A percentile compares a stretch with the other conserved stretches of the same genome.
Conservation (phyloP, 2,329 filamentous ascomycete species). For the Aspergillus pseudoviridinutans region DNA sequence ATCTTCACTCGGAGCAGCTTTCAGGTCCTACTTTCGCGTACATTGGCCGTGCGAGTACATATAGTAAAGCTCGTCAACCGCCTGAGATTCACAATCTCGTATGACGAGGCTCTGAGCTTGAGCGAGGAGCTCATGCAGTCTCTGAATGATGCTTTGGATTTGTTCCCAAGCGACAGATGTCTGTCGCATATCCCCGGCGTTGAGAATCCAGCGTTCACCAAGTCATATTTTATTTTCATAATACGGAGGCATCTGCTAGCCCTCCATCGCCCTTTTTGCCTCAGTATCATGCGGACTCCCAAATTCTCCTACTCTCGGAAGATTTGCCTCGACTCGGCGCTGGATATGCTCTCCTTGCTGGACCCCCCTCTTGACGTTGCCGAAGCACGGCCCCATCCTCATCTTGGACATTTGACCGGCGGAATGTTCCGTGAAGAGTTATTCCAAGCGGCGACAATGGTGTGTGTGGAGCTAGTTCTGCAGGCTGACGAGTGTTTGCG, state of each 20-base stretch:
- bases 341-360: constrained; percentile 33
- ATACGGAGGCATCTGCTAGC: constrained; percentile 54
- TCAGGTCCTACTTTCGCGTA: constrained; percentile 24
- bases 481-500: constrained; percentile 24
- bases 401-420: constrained; percentile 28
- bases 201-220: constrained; percentile 23
- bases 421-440: constrained; percentile 36
- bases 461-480: constrained; percentile 31
- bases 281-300: constrained; percentile 29
- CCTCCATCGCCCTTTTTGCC: constrained; percentile 46
- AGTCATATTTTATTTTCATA: constrained; percentile 47
- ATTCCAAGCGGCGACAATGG: constrained; percentile 29
- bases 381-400: constrained; percentile 20
- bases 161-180: constrained; percentile 20
- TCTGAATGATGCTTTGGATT: constrained; percentile 18
- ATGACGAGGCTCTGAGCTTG: constrained; percentile 31
- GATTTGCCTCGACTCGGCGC: constrained; percentile 32
- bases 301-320: constrained; percentile 38
- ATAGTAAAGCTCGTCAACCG: constrained; percentile 29
- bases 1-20: constrained; percentile 25
- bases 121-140: constrained; percentile 24
- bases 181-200: constrained; percentile 3
- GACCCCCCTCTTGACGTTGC: constrained; percentile 14
- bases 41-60: constrained; percentile 25
- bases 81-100: constrained; percentile 27